Base-by-base conservation (phyloP, 345 rosid species). In the Salix koriyanagi region DNA sequence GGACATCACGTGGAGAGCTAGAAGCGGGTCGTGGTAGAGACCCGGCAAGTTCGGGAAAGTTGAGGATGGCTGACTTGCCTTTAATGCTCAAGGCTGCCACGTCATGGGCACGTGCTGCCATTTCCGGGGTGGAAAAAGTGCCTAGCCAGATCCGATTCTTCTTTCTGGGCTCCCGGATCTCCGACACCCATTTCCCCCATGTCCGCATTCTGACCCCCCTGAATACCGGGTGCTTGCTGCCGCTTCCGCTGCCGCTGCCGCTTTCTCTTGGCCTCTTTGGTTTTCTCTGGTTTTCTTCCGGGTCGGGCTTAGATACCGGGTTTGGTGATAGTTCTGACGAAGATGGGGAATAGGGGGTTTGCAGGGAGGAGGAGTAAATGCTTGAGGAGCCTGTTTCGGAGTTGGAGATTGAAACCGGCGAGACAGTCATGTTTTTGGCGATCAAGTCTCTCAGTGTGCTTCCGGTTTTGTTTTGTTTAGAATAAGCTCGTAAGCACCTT, bases 61-160 rank as follows among this genome's bases (percentile, higher is more conserved):
- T 92, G 34, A 92, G 90, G 66, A 90, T 89, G 66, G 97, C 98
- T 7, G 95, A 87, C 56, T 79, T 37, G 67, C 98, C 98, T 83
- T 92, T 94, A 83, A 94, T 88, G 87, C 86, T 88, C 46, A 92
- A 74, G 44, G 97, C 95, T 13, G 98, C 98, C 18, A 92, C 98
- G 87, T 94, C 98, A n/a, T 94, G 98, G 0, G 98, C 98, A 69
- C 98, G 97, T 39, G 98, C 98, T 4, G 98, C 98, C 97, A 92
- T 92, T 82, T 94, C 97, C 0, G 98, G 85, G 9, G 93, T 92
- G 39, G 93, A 77, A 89, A 94, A 94, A 16, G 98, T 94, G 4
- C 98, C 98, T 1, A 94, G 91, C 98, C 98, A 94, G 91, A 94
- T 94, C 83, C 98, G 86, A 80, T 78, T 91, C 80, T 94, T 94